Evolutionary conservation across 2,329 filamentous ascomycete genomes (phyloP).

Genomic region (Beauveria scarabaeidicola): DNA sequence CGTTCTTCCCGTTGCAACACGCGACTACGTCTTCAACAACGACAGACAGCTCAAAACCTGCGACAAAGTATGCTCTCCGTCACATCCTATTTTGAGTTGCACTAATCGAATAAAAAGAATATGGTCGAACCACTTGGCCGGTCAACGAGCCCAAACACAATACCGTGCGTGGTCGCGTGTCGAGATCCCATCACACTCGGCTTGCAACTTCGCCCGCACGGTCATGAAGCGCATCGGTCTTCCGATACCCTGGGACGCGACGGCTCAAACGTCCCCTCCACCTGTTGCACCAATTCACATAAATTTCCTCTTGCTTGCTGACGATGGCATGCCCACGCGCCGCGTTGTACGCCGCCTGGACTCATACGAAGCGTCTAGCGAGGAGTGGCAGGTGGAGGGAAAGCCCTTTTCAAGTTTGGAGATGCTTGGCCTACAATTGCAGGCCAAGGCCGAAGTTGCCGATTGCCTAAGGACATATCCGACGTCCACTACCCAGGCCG

Average conservation of each 20-base stretch:
- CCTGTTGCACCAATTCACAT: background rate
- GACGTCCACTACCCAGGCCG: background rate
- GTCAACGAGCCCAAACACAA: slow-evolving; percentile 15
- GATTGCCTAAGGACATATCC: slow-evolving; percentile 12
- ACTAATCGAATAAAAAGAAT: slow-evolving; percentile 13
- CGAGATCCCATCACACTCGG: slow-evolving; percentile 17
- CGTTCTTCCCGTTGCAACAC: slow-evolving; percentile 7
- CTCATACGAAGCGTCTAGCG: slow-evolving; percentile 5
- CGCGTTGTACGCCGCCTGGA: slow-evolving; percentile 8
- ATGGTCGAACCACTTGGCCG: slow-evolving; percentile 17
- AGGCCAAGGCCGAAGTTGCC: slow-evolving; percentile 22
- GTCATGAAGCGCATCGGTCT: slow-evolving; percentile 27
- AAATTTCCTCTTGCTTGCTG: background rate
- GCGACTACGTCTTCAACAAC: background rate
- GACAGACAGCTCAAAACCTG: background rate
- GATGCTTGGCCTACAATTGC: slow-evolving; percentile 14
- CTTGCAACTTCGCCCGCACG: slow-evolving; percentile 17
- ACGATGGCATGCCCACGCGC: slow-evolving; percentile 8
- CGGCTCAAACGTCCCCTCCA: background rate
- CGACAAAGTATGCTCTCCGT: background rate
- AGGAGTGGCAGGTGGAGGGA: slow-evolving; percentile 7
- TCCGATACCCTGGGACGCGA: slow-evolving; percentile 7
- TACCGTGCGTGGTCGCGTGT: slow-evolving; percentile 26
- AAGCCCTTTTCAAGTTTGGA: slow-evolving; percentile 13
- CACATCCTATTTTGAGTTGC: background rate